Conservation (phyloP, 2,329 filamentous ascomycete genomes). For the Aspergillus vadensis region DNA sequence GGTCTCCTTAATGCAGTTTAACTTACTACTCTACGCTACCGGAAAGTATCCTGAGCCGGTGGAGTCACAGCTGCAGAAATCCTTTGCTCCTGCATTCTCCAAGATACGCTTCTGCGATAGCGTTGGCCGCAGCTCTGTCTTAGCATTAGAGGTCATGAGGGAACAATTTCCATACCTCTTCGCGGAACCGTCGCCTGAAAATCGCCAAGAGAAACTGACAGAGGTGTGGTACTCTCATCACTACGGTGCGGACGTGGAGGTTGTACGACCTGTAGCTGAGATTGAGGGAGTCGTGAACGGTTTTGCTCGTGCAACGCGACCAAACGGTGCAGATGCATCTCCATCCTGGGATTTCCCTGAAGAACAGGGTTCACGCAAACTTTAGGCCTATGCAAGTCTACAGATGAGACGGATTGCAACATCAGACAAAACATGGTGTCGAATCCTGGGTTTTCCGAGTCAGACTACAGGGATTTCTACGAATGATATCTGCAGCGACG, state of each 20-base stretch:
- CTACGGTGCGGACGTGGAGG: slow-evolving; percentile 12
- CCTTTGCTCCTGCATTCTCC: background rate
- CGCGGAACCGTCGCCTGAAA: no score
- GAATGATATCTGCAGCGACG: no score
- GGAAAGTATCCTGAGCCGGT: background rate
- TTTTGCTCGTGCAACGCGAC: slow-evolving; percentile 15
- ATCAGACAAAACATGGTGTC: no score
- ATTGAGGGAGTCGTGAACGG: slow-evolving; percentile 16
- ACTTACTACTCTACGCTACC: background rate
- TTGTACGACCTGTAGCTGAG: slow-evolving; percentile 14
- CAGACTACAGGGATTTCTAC: no score
- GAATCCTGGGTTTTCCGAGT: fast-evolving
- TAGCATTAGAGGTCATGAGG: background rate
- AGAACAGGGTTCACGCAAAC: no score
- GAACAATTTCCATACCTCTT: background rate
- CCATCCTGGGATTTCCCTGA: no score
- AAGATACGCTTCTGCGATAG: background rate
- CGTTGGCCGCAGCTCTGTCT: background rate
- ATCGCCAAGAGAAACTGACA: background rate
- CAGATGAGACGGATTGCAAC: no score
- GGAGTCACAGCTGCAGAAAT: background rate
- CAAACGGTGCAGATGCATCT: slow-evolving; percentile 13
- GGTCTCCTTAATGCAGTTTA: background rate
- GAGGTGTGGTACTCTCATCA: background rate
- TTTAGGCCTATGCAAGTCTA: no score